Conservation (phyloP, 768 basidiomycete genomes). For the Lanmaoa pseudosensibilis region DNA sequence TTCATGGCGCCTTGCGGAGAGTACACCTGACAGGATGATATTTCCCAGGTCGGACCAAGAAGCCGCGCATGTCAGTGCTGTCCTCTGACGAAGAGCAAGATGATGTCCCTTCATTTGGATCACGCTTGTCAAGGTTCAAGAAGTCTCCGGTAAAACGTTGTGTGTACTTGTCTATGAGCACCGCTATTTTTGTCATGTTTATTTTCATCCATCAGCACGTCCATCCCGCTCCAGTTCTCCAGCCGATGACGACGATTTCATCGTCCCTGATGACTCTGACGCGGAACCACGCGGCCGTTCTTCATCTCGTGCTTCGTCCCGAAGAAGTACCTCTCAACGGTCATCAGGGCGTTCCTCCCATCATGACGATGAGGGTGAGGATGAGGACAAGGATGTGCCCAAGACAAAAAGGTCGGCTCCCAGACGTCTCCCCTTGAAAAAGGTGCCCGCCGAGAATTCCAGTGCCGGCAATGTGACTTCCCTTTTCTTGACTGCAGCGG, state of each 20-base stretch:
- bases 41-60: conserved; percentile 52
- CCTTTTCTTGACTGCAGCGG: conserved; percentile 80
- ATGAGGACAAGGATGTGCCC: conserved; percentile 33
- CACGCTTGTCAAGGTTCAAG: conserved; percentile 62
- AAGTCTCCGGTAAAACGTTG: conserved; percentile 60
- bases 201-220: conserved; percentile 33
- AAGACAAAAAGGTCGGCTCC: conserved; percentile 39
- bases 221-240: conserved; percentile 39
- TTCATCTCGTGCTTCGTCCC: conserved; percentile 54
- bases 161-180: conserved; percentile 25
- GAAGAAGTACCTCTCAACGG: conserved; percentile 32
- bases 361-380: conserved; percentile 39
- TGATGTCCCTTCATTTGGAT: conserved; percentile 49
- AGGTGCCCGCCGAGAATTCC: conserved; percentile 27
- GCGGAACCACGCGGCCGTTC: conserved; percentile 49
- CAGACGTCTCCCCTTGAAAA: conserved; percentile 35
- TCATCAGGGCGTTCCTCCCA: conserved; percentile 38
- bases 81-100: conserved; percentile 52
- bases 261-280: conserved; percentile 66
- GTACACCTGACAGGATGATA: conserved; percentile 3
- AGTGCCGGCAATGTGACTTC: conserved; percentile 33
- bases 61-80: conserved; percentile 53
- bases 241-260: conserved; percentile 72
- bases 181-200: conserved; percentile 3
- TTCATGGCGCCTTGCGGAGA: background rate